Conservation (phyloP, 768 basidiomycete species). For the Boletus subparvulus region DNA sequence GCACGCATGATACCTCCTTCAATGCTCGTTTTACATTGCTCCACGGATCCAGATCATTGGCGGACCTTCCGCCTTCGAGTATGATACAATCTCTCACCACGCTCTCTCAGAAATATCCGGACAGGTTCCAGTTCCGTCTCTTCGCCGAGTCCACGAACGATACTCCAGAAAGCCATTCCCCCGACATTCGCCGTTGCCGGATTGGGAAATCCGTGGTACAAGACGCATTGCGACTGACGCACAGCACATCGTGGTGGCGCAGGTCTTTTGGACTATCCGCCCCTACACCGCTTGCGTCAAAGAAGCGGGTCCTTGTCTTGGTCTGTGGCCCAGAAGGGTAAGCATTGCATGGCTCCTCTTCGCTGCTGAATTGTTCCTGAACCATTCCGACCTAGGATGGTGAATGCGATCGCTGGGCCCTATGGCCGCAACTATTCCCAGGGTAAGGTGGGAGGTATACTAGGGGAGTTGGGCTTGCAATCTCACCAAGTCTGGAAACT, state of each 20-base stretch:
- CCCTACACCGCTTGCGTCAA: constrained; percentile 8
- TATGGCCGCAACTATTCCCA: constrained; percentile 76
- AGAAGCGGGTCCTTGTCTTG: constrained; percentile 59
- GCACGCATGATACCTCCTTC: constrained; percentile 20
- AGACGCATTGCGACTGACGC: constrained; percentile 36
- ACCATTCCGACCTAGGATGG: constrained; percentile 53
- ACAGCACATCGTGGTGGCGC: constrained; percentile 32
- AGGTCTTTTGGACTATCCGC: constrained; percentile 18
- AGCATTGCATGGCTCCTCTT: constrained; percentile 24
- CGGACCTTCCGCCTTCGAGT: constrained; percentile 66
- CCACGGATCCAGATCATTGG: constrained; percentile 61
- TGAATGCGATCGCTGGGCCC: constrained; percentile 70
- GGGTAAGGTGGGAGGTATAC: constrained; percentile 63
- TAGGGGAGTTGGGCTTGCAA: constrained; percentile 62
- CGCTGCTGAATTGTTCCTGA: not conserved
- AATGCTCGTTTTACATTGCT: constrained; percentile 67
- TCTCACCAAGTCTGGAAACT: constrained; percentile 71
- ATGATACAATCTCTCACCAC: constrained; percentile 54
- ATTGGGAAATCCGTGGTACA: constrained; percentile 54
- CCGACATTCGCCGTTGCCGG: constrained; percentile 46
- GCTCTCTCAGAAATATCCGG: constrained; percentile 51
- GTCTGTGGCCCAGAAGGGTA: constrained; percentile 87
- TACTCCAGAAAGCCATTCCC: constrained; percentile 13
- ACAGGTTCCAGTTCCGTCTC: constrained; percentile 53
- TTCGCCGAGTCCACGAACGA: constrained; percentile 55